A percentile compares a stretch with the other conserved stretches of the same genome.
Evolutionary conservation across 768 basidiomycete species (phyloP).

Genomic region (Kwoniella mangroviensis): DNA sequence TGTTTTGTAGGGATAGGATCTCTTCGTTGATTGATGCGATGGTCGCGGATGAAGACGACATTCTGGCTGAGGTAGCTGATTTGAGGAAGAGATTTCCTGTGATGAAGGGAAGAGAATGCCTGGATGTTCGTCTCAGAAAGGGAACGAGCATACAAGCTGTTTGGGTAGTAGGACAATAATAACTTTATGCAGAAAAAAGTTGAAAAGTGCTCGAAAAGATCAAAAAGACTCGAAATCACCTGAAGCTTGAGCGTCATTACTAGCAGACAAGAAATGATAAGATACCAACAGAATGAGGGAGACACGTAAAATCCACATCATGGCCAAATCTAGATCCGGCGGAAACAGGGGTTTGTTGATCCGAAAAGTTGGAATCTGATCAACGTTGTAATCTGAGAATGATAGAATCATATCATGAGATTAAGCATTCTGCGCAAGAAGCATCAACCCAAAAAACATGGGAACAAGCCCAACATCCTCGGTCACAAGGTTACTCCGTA

Average conservation of each 20-base stretch:
- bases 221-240: not conserved
- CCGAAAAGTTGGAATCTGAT: conserved; percentile 8
- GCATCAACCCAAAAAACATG: too few species aligned
- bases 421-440: too few species aligned
- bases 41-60: conserved; percentile 13
- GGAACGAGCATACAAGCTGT: conserved; percentile 17
- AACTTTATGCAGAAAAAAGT: not conserved
- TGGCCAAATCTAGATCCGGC: not conserved
- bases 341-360: conserved; percentile 7
- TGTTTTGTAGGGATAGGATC: conserved; percentile 45
- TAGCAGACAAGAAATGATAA: not conserved
- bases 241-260: conserved; percentile 4
- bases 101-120: not conserved
- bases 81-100: too few species aligned
- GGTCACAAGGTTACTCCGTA: too few species aligned
- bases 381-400: too few species aligned
- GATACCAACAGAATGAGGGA: not conserved
- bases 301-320: not conserved
- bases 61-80: conserved; percentile 1
- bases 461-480: too few species aligned
- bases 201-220: not conserved
- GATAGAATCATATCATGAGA: too few species aligned
- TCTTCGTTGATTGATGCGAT: conserved; percentile 31
- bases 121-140: not conserved
- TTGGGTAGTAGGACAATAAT: not conserved